Conservation (phyloP, 1,284 basidiomycete genomes). For the Polyporus tsugae region DNA sequence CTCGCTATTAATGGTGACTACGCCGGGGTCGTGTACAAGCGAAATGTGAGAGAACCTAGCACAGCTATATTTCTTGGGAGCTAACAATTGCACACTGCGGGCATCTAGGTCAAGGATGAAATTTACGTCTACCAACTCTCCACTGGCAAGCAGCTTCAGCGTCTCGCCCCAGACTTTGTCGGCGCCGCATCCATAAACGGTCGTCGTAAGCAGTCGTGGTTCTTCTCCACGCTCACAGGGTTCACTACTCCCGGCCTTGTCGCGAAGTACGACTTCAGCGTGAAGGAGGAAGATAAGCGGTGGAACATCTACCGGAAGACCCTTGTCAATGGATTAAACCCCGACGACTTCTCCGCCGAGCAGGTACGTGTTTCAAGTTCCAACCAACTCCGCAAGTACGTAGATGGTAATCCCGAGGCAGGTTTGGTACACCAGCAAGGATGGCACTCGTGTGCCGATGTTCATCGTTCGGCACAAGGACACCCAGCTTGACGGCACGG, state of each 20-base stretch:
- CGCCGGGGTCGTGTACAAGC: slow-evolving; percentile 74
- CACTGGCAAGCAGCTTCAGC: slow-evolving; percentile 62
- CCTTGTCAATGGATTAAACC: slow-evolving; percentile 69
- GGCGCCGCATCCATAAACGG: slow-evolving; percentile 69
- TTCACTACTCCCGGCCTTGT: slow-evolving; percentile 82
- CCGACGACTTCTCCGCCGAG: slow-evolving; percentile 76
- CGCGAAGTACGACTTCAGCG: slow-evolving; percentile 66
- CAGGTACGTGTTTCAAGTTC: slow-evolving; percentile 54
- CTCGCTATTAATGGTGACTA: slow-evolving; percentile 64
- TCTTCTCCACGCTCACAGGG: slow-evolving; percentile 74
- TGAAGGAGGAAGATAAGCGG: slow-evolving; percentile 53
- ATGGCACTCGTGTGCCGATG: slow-evolving; percentile 88
- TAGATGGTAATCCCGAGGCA: slow-evolving; percentile 31
- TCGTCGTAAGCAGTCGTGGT: slow-evolving; percentile 64
- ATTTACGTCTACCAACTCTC: slow-evolving; percentile 76
- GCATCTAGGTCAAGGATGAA: slow-evolving; percentile 78
- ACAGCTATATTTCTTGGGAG: neutral
- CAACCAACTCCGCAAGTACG: too few relatives aligned
- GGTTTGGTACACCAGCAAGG: slow-evolving; percentile 83
- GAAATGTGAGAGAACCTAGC: slow-evolving; percentile 61
- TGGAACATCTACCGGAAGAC: slow-evolving; percentile 71
- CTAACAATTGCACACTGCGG: neutral
- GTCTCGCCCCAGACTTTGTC: slow-evolving; percentile 74
- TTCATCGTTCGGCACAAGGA: slow-evolving; percentile 84
- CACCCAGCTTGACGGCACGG: slow-evolving; percentile 78